Conservation (phyloP, 805 yeast species). For the Kodamaea laetipori region DNA sequence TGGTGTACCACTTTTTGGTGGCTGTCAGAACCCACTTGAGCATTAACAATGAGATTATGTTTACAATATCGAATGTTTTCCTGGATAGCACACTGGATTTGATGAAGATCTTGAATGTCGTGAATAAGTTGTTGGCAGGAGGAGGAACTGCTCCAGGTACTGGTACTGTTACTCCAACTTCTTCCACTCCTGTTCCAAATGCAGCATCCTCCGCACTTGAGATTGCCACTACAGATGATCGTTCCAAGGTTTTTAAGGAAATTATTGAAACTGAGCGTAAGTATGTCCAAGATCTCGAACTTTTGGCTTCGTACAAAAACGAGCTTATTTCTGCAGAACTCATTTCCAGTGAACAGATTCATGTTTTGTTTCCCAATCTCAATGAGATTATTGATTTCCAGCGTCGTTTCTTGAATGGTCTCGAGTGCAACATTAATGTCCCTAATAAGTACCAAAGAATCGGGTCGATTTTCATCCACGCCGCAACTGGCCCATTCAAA, state of each 20-base stretch:
- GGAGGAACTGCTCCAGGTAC: no score
- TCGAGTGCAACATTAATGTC: constrained; percentile 82
- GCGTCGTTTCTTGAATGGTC: constrained; percentile 80
- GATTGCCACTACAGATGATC: constrained; percentile 49
- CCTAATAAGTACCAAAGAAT: constrained; percentile 78
- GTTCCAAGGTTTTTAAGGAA: constrained; percentile 81
- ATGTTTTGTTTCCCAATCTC: constrained; percentile 81
- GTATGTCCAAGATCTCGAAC: constrained; percentile 88
- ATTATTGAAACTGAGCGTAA: constrained; percentile 87
- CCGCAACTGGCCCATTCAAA: constrained; percentile 75
- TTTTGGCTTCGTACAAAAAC: constrained; percentile 62
- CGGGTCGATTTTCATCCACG: constrained; percentile 85
- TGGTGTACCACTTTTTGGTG: constrained; percentile 84
- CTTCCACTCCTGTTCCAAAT: background rate
- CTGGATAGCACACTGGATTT: constrained; percentile 79
- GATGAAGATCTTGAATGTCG: constrained; percentile 71
- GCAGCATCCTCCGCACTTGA: constrained; percentile 4
- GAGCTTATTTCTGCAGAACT: constrained; percentile 67
- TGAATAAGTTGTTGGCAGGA: constrained; percentile 59
- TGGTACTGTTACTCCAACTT: background rate
- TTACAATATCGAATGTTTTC: constrained; percentile 88
- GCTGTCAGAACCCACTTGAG: constrained; percentile 80
- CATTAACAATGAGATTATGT: constrained; percentile 77
- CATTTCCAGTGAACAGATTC: constrained; percentile 76
- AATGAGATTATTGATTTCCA: constrained; percentile 87